phyloP scores from a whole-genome alignment of 2,329 filamentous ascomycete species.

The Curvularia spicifera region DNA sequence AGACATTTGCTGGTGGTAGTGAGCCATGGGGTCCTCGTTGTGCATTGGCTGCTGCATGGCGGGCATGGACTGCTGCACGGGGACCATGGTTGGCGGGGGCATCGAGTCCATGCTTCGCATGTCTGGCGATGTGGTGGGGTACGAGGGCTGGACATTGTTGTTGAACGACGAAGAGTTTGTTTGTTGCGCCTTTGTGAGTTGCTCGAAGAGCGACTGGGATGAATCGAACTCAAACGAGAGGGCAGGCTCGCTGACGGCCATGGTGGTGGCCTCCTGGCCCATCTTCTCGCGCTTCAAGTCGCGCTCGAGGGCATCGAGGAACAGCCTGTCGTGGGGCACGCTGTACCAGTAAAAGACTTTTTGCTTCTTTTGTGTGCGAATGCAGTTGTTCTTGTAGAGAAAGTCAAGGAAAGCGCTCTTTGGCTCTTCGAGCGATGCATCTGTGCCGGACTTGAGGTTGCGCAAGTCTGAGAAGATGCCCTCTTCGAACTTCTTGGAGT shows the following conservation, averaged over 20 bases:
- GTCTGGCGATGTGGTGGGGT: conserved; percentile 85
- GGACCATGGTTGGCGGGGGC: conserved; percentile 87
- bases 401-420: conserved; percentile 99
- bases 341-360: conserved; percentile 99
- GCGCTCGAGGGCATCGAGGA: conserved; percentile 95
- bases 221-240: conserved; percentile 99
- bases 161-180: conserved; percentile 97
- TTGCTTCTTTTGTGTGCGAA: conserved; percentile 99
- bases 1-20: conserved; percentile 75
- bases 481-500: conserved; percentile 99
- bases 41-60: conserved; percentile 58
- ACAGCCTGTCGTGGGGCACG: conserved; percentile 95
- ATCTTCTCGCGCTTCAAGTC: conserved; percentile 99
- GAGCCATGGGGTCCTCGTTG: conserved; percentile 70
- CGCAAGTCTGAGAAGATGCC: conserved; percentile 98
- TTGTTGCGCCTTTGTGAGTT: conserved; percentile 98
- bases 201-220: conserved; percentile 97
- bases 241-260: conserved; percentile 95
- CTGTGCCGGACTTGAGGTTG: conserved; percentile 97
- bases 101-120: conserved; percentile 92
- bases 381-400: conserved; percentile 99
- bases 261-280: conserved; percentile 95
- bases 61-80: conserved; percentile 43
- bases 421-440: conserved; percentile 96
- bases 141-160: conserved; percentile 68